Evolutionary conservation across 805 yeast species (phyloP), one percentile per base, ranked within the genome.

Genomic region (Barnettozyma siamensis): DNA sequence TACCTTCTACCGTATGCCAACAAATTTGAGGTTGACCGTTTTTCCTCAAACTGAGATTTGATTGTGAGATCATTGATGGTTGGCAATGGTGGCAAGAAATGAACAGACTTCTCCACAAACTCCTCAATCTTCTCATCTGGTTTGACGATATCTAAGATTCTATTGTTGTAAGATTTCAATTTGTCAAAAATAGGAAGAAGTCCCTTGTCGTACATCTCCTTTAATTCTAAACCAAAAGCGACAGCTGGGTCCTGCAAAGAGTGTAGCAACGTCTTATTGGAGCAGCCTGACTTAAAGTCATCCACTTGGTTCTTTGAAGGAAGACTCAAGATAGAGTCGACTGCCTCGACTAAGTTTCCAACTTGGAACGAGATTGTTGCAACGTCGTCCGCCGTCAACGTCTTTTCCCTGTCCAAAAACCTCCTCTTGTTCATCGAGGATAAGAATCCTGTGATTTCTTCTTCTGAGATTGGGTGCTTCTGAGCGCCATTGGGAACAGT

Each of bases 301-400:
- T 41, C 45, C n/a, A 46, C 39, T 11, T 35, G 27, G 9, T 30
- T 35, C 20, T 38, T 38, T 1, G 47, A 31, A 10, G 48, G 48
- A 2, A 36, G 33, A 8, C 34, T 23, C 4, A 15, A 32, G 5
- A 46, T 32, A 1, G 32, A n/a, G 2, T 34, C 29, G 5, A 46
- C 37, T 7, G 40, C 38, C 7, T 31, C 24, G 7, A 38, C 31
- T 9, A 31, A 15, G 20, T 23, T 31, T 19, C 19, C 16, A 10
- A 31, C 31, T 7, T 38, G 36, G 26, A 12, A 38, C 2, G 41
- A 31, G 12, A 38, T 38, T 10, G 30, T 11, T 8, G 36, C 11
- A 5, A 24, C 12, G 19, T 38, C 36, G 12, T 38, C 41, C 5
- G 7, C 18, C 20, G 35, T 10, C 10, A 38, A 6, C 4, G 26